A percentile compares a stretch with the other conserved stretches of the same genome.
Evolutionary conservation across 176 grass and related monocot species (phyloP).

Genomic region (Ananas comosus): DNA sequence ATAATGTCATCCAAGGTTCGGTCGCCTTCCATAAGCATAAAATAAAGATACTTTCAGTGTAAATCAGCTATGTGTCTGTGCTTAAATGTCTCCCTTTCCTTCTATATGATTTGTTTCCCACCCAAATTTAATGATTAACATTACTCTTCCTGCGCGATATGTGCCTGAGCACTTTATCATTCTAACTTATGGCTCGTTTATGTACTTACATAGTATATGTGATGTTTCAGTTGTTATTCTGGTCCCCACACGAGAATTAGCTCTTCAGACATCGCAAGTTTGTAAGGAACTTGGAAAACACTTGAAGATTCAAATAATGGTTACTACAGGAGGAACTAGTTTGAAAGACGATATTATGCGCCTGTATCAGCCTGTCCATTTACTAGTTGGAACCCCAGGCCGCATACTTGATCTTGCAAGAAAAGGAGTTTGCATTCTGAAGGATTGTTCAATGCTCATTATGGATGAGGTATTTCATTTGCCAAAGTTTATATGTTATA

Average conservation of each 20-base stretch:
- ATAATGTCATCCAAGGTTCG: constrained; percentile 92
- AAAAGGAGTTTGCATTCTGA: constrained; percentile 85
- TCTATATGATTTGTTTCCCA: not conserved
- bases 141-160: not conserved
- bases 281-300: constrained; percentile 96
- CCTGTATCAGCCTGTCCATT: constrained; percentile 79
- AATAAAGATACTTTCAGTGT: not conserved
- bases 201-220: not conserved
- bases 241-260: constrained; percentile 94
- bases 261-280: constrained; percentile 93
- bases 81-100: not conserved
- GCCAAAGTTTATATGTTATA: constrained; percentile 6
- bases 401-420: constrained; percentile 86
- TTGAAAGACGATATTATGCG: constrained; percentile 90
- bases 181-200: constrained; percentile 10
- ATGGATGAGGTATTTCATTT: constrained; percentile 79
- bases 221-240: constrained; percentile 79
- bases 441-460: constrained; percentile 79
- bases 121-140: too few relatives aligned
- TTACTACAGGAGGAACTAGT: constrained; percentile 94
- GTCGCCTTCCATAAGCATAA: not conserved
- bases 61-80: not conserved
- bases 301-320: constrained; percentile 90
- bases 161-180: not conserved
- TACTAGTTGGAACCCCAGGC: constrained; percentile 87